phyloP scores from a whole-genome alignment of 176 grass and related monocot species.

The Carex myosuroides region DNA sequence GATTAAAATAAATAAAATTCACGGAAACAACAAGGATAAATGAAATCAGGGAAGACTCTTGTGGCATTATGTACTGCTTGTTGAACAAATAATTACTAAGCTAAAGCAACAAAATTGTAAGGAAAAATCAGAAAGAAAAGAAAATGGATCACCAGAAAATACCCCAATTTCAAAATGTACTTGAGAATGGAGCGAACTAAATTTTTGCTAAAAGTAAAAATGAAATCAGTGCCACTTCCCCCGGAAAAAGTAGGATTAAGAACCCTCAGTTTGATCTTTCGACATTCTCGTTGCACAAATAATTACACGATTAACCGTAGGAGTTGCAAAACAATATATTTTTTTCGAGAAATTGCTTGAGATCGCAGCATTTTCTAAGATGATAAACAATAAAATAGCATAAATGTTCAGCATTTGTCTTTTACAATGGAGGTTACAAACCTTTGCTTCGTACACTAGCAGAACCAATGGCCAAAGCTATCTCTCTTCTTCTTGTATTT shows the following conservation, averaged over 20 bases:
- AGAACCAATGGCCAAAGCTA: not conserved
- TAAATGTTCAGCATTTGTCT: not conserved
- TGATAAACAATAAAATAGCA: not conserved
- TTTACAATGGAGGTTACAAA: not conserved
- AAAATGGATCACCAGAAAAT: not conserved
- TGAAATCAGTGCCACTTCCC: too few relatives aligned
- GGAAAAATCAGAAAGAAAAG: not conserved
- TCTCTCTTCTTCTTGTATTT: not conserved
- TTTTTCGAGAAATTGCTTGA: constrained; percentile 5
- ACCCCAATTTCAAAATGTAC: not conserved
- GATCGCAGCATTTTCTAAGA: not conserved
- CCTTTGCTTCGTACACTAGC: not conserved
- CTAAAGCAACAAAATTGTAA: not conserved
- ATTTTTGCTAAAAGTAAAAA: too few relatives aligned
- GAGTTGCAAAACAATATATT: not conserved
- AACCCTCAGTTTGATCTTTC: not conserved
- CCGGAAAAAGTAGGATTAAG: not conserved
- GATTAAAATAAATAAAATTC: not conserved
- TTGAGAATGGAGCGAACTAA: not conserved
- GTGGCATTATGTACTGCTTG: not conserved
- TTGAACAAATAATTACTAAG: not conserved
- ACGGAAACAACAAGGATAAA: too few relatives aligned
- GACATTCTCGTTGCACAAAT: not conserved
- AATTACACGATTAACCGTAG: not conserved
- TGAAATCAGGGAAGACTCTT: too few relatives aligned